phyloP scores from a whole-genome alignment of 805 yeast species.

The Dipodascus albidus region DNA sequence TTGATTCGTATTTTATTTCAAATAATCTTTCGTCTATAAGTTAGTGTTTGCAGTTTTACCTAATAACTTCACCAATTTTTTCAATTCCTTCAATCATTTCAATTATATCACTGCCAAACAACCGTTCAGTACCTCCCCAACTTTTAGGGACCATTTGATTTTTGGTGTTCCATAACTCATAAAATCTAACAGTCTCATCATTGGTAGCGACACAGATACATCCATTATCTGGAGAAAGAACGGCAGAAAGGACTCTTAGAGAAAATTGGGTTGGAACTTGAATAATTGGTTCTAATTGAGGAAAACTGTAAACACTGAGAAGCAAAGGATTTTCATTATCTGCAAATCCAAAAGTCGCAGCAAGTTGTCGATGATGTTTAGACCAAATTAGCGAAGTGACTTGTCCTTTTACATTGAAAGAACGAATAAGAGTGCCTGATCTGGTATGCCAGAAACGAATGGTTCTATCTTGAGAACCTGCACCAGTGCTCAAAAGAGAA shows the following conservation, averaged over 20 bases:
- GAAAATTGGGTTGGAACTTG: slow-evolving; percentile 41
- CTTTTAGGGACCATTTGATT: slow-evolving; percentile 12
- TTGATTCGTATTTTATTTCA: neutral
- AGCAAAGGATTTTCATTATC: slow-evolving; percentile 38
- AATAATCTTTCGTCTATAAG: neutral
- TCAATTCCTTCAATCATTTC: slow-evolving; percentile 13
- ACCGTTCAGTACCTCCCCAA: slow-evolving; percentile 14
- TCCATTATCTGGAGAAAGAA: slow-evolving; percentile 49
- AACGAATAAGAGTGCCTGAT: slow-evolving; percentile 58
- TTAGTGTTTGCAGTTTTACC: slow-evolving; percentile 1
- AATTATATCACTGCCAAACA: slow-evolving; percentile 11
- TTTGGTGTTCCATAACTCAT: slow-evolving; percentile 49
- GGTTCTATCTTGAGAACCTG: slow-evolving; percentile 73
- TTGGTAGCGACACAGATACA: slow-evolving; percentile 64
- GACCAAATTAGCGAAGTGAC: slow-evolving; percentile 79
- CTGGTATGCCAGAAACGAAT: slow-evolving; percentile 79
- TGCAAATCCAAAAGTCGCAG: slow-evolving; percentile 77
- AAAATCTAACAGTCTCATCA: slow-evolving; percentile 69
- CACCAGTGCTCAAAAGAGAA: slow-evolving; percentile 77
- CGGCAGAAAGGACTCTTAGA: slow-evolving; percentile 55
- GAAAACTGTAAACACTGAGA: slow-evolving; percentile 57
- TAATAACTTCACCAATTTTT: slow-evolving; percentile 22
- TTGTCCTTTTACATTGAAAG: slow-evolving; percentile 54
- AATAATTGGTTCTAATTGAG: slow-evolving; percentile 38
- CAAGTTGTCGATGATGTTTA: slow-evolving; percentile 44